Conservation (phyloP, 2,329 filamentous ascomycete genomes). For the Aspergillus ochraceus region DNA sequence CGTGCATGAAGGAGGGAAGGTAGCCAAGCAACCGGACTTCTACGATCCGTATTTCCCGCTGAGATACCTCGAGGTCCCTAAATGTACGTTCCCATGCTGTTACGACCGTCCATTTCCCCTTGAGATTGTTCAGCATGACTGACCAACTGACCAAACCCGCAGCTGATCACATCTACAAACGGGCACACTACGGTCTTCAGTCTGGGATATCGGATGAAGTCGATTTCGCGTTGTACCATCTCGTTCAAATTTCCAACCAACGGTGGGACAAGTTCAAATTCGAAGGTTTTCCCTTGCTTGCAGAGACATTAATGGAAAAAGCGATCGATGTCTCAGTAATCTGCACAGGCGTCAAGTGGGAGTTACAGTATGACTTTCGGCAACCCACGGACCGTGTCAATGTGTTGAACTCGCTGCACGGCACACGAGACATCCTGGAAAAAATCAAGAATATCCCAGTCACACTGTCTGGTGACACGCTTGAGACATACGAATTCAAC, state of each 20-base stretch:
- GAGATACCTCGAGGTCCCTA: conserved; percentile 36
- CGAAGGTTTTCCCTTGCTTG: conserved; percentile 83
- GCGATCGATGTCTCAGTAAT: conserved; percentile 74
- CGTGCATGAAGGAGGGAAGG: conserved; percentile 28
- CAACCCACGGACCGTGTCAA: conserved; percentile 55
- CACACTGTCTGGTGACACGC: conserved; percentile 61
- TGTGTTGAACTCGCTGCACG: conserved; percentile 63
- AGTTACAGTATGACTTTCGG: conserved; percentile 66
- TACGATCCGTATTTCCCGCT: conserved; percentile 41
- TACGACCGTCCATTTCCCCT: not conserved
- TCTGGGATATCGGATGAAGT: conserved; percentile 79
- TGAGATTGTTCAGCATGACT: conserved; percentile 3
- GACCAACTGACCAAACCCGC: conserved; percentile 19
- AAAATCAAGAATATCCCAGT: conserved; percentile 65
- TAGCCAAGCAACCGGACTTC: conserved; percentile 36
- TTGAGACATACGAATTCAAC: conserved; percentile 70
- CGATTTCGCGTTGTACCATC: conserved; percentile 87
- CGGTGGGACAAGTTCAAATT: conserved; percentile 95
- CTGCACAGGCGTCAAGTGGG: conserved; percentile 82
- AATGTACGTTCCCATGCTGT: conserved; percentile 27
- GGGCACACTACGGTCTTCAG: conserved; percentile 79
- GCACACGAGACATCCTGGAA: conserved; percentile 70
- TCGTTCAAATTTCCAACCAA: conserved; percentile 94
- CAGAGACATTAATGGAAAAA: conserved; percentile 84
- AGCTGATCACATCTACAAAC: conserved; percentile 74